phyloP scores from a whole-genome alignment of 2,329 filamentous ascomycete species.

The Verticillium isaacii region DNA sequence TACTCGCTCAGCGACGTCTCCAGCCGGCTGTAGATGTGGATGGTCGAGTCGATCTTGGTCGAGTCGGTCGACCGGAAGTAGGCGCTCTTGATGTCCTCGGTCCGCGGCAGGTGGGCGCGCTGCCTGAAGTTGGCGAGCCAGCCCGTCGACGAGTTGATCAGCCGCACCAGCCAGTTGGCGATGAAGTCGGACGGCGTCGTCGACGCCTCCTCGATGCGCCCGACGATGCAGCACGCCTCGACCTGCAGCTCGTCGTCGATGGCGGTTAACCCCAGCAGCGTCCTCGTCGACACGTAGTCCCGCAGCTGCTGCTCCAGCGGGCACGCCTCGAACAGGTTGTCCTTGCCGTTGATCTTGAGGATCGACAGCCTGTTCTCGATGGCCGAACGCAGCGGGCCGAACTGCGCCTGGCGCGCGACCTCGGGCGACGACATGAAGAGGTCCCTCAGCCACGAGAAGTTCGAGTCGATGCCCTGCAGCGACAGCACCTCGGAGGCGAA shows the following conservation, averaged over 20 bases:
- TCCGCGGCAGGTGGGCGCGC: constrained; percentile 52
- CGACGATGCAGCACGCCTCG: constrained; percentile 54
- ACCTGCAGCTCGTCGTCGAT: constrained; percentile 56
- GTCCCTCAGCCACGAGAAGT: constrained; percentile 53
- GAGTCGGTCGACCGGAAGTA: constrained; percentile 47
- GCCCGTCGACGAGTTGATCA: constrained; percentile 41
- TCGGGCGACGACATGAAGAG: constrained; percentile 46
- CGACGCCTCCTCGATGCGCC: constrained; percentile 49
- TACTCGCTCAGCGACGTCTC: constrained; percentile 53
- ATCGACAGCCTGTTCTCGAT: constrained; percentile 41
- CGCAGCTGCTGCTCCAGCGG: constrained; percentile 50
- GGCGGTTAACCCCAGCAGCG: constrained; percentile 51
- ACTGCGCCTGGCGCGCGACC: constrained; percentile 37
- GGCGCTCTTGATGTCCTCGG: constrained; percentile 47
- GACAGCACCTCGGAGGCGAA: constrained; percentile 47
- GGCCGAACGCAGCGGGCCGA: constrained; percentile 41
- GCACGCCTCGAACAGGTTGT: constrained; percentile 52
- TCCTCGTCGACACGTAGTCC: constrained; percentile 46
- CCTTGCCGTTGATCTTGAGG: constrained; percentile 54
- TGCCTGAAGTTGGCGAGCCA: constrained; percentile 55
- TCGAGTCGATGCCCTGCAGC: constrained; percentile 29
- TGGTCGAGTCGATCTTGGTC: constrained; percentile 52
- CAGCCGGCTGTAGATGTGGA: constrained; percentile 53
- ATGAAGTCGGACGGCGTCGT: constrained; percentile 43
- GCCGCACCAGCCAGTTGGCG: constrained; percentile 51